phyloP scores from a whole-genome alignment of 495 filamentous ascomycete species.

The Bathelium albidoporum region DNA sequence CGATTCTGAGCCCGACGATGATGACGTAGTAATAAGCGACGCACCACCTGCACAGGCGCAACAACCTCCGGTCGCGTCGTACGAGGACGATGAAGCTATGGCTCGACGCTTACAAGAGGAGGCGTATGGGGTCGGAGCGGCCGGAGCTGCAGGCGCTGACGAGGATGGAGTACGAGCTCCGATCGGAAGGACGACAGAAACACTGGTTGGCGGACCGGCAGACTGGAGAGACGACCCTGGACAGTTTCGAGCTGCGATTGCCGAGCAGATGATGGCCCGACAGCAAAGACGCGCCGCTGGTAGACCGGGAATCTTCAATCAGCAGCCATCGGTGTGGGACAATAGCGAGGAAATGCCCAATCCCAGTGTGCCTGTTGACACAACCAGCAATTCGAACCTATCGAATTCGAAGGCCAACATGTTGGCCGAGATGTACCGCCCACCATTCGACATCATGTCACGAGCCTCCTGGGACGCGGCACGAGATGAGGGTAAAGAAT shows the following conservation, averaged over 20 bases:
- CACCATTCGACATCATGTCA: constrained; percentile 79
- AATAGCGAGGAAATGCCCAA: constrained; percentile 26
- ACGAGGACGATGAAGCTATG: constrained; percentile 87
- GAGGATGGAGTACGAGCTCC: constrained; percentile 73
- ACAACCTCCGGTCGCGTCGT: constrained; percentile 4
- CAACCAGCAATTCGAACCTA: constrained; percentile 66
- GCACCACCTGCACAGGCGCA: constrained; percentile 1
- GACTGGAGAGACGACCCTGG: constrained; percentile 45
- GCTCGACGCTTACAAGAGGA: constrained; percentile 86
- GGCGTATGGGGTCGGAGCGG: constrained; percentile 46
- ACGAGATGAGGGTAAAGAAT: constrained; percentile 70
- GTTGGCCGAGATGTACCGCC: constrained; percentile 83
- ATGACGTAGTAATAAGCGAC: constrained; percentile 39
- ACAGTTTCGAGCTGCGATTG: constrained; percentile 51
- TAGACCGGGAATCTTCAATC: constrained; percentile 75
- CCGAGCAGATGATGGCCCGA: constrained; percentile 54
- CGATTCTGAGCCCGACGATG: constrained; percentile 61
- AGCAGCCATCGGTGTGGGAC: constrained; percentile 68
- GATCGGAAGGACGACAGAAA: constrained; percentile 84
- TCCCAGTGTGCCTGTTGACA: not conserved
- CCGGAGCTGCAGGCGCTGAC: constrained; percentile 38
- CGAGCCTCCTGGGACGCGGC: constrained; percentile 66
- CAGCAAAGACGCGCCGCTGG: constrained; percentile 37
- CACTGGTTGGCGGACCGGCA: constrained; percentile 62
- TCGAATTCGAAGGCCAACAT: constrained; percentile 56